Percentiles rank a stretch among this genome's conserved stretches.
phyloP scores from a whole-genome alignment of 148 eudicot genomes.

The Fallopia convolvulus region DNA sequence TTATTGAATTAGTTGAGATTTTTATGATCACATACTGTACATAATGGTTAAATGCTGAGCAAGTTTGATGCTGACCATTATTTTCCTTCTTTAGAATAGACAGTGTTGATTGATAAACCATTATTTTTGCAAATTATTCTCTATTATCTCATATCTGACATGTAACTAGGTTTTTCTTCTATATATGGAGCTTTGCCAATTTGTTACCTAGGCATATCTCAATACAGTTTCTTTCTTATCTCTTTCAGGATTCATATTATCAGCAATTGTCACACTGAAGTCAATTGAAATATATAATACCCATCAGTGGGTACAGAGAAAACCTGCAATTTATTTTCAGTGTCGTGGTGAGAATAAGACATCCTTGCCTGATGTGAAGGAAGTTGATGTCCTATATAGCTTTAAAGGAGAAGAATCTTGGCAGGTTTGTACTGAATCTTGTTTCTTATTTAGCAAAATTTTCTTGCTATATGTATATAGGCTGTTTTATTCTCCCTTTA shows the following conservation, averaged over 20 bases:
- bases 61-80: not conserved
- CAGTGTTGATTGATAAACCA: not conserved
- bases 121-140: not conserved
- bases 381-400: constrained; percentile 22
- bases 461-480: not conserved
- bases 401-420: constrained; percentile 69
- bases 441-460: not conserved
- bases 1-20: not conserved
- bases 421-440: constrained; percentile 37
- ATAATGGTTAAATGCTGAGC: not conserved
- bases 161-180: not conserved
- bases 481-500: not conserved
- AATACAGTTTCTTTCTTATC: not conserved
- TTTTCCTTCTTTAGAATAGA: not conserved
- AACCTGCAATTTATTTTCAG: constrained; percentile 38
- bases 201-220: not conserved
- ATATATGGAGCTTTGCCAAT: not conserved
- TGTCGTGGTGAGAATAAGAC: constrained; percentile 49
- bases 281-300: constrained; percentile 44
- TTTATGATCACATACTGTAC: not conserved
- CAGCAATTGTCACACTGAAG: constrained; percentile 43
- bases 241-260: constrained; percentile 26
- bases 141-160: not conserved
- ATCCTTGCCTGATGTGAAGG: constrained; percentile 53
- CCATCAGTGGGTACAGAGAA: constrained; percentile 38